Conservation (phyloP, 2,329 filamentous ascomycete genomes). For the Hypoxylon sp. region DNA sequence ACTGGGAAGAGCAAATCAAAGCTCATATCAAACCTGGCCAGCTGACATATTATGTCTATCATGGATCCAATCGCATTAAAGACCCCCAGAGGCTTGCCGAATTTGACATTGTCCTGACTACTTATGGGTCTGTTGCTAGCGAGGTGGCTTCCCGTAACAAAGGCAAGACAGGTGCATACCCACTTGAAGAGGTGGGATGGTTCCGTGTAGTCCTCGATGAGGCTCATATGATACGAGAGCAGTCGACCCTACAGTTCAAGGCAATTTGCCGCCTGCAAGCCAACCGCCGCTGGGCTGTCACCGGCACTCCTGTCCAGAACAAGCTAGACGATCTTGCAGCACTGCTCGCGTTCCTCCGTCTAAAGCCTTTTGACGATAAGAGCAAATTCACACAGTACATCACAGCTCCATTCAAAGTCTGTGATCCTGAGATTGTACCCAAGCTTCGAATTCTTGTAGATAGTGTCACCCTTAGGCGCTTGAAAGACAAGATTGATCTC, state of each 20-base stretch:
- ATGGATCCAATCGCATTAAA: conserved; percentile 81
- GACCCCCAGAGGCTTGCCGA: conserved; percentile 75
- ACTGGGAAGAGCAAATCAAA: conserved; percentile 94
- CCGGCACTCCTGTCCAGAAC: conserved; percentile 95
- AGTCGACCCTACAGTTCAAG: conserved; percentile 83
- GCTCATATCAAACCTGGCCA: conserved; percentile 76
- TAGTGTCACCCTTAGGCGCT: conserved; percentile 89
- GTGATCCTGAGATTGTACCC: conserved; percentile 84
- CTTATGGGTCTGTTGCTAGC: conserved; percentile 87
- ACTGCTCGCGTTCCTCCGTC: conserved; percentile 84
- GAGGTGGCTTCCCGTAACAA: conserved; percentile 77
- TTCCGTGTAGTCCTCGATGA: conserved; percentile 95
- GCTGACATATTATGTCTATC: conserved; percentile 85
- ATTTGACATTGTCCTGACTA: conserved; percentile 90
- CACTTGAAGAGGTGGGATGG: conserved; percentile 85
- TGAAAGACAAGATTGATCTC: conserved; percentile 91
- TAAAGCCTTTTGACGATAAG: conserved; percentile 86
- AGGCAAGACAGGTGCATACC: conserved; percentile 69
- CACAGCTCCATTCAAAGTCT: conserved; percentile 85
- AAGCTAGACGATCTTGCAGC: conserved; percentile 90
- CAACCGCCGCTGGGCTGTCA: conserved; percentile 93
- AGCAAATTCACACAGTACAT: conserved; percentile 83
- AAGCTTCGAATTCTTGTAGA: conserved; percentile 91
- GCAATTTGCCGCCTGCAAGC: conserved; percentile 84
- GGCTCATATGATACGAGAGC: conserved; percentile 93